Evolutionary conservation across 345 rosid genomes (phyloP), one percentile per base, ranked within the genome.

Genomic region (Eucalyptus marginata): DNA sequence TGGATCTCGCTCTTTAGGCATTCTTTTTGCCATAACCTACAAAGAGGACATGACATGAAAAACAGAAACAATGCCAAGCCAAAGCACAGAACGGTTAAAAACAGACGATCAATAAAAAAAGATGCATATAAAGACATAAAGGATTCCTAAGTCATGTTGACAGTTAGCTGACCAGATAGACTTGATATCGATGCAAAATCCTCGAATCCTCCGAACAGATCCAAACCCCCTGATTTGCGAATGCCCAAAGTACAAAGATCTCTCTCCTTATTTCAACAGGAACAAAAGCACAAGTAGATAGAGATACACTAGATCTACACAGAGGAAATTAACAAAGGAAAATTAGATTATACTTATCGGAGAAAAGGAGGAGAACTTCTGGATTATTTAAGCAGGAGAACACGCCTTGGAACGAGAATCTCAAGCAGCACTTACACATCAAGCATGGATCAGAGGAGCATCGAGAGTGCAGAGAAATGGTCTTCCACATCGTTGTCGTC

Each of bases 1-100:
- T 58, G 0, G 33, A 59, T 59, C 33, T 0, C 0, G 0, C 4
- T 59, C 68, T 13, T 0, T 62, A 27, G 33, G 16, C 68, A 27
- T 62, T 29, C 31, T 2, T 58, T 25, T 25, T 2, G n/a, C n/a
- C 25, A 5, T 25, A 10, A 25, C 14, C 64, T 25, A 58, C n/a
- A 5, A 5, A 58, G 64, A 58, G 7, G n/a, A 58, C 64, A 10
- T 4, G 13, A 58, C 64, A 58, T 25, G 64, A 25, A 58, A 11
- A 25, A 58, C n/a, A 58, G 64, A 58, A 14, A 58, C 6, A 4
- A 58, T 0, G 64, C 64, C 64, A 25, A 58, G 64, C 64, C 5
- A 25, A 58, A 58, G n/a, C 7, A 25, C 3, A 2, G 14, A 58
- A 58, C 64, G 0, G 64, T 25, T 25, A 25, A 10, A 5, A 25